Conservation (phyloP, 805 yeast species). For the Saccharomycopsis babjevae region DNA sequence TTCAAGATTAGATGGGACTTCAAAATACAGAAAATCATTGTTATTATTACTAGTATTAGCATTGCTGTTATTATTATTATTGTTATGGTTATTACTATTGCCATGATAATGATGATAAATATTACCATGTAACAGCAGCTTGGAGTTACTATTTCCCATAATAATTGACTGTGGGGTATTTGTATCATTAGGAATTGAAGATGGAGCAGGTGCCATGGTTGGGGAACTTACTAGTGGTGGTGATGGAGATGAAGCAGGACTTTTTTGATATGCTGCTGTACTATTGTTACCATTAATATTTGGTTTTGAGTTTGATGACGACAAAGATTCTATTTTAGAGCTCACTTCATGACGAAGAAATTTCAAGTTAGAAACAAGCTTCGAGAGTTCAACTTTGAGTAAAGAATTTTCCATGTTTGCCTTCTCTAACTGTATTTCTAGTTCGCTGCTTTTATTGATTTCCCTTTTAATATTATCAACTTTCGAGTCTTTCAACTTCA, state of each 20-base stretch:
- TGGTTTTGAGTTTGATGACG: background rate
- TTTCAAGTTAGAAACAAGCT: constrained; percentile 35
- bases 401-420: constrained; percentile 37
- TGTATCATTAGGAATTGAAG: background rate
- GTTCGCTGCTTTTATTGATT: constrained; percentile 27
- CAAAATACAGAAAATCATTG: background rate
- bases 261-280: background rate
- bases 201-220: background rate
- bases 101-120: background rate
- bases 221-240: background rate
- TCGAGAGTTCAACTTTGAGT: constrained; percentile 34
- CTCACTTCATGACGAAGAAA: constrained; percentile 22
- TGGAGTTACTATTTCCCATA: background rate
- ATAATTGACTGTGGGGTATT: background rate
- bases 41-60: background rate
- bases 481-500: background rate
- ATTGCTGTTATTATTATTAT: background rate
- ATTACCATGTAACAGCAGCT: background rate
- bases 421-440: constrained; percentile 31
- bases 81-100: background rate
- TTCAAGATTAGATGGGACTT: background rate
- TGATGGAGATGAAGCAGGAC: background rate
- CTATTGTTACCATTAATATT: background rate
- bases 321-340: background rate
- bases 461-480: background rate